These are phyloP conservation scores for Phycomyces blakesleeanus DNA, from an alignment of 192 early-diverging fungal genomes.

Conservation along the genomic window DNA sequence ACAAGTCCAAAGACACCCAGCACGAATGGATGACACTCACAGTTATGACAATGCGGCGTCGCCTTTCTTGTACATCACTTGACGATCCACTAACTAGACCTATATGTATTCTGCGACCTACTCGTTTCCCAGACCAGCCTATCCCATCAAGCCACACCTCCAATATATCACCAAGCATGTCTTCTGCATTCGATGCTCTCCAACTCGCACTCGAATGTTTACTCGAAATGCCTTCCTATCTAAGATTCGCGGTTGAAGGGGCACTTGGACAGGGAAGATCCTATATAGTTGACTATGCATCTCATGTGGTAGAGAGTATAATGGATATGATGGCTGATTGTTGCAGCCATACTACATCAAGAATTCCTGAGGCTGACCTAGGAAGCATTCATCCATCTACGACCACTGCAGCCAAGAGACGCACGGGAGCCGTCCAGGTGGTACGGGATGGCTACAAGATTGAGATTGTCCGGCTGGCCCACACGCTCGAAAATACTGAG, in stretches of 20 bases:
- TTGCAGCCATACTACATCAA: no score
- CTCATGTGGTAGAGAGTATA: slow-evolving; percentile 2
- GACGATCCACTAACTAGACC: slow-evolving; percentile 13
- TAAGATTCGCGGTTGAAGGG: neutral
- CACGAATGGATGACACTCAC: slow-evolving; percentile 9
- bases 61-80: slow-evolving; percentile 1
- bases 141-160: neutral
- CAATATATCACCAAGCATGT: neutral
- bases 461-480: no score
- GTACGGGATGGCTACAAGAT: no score
- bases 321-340: neutral
- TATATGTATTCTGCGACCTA: slow-evolving; percentile 13
- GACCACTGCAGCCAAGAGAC: no score
- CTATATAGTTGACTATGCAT: slow-evolving; percentile 8
- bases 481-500: no score
- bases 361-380: no score
- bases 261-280: slow-evolving; percentile 9
- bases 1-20: neutral
- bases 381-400: no score
- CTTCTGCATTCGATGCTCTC: neutral
- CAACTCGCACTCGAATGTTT: neutral
- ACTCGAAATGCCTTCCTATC: neutral
- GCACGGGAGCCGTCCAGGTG: no score
- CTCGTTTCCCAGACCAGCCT: neutral
- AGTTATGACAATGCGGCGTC: slow-evolving; percentile 9